Conservation (phyloP, 2,329 filamentous ascomycete genomes). For the Onygena corvina region DNA sequence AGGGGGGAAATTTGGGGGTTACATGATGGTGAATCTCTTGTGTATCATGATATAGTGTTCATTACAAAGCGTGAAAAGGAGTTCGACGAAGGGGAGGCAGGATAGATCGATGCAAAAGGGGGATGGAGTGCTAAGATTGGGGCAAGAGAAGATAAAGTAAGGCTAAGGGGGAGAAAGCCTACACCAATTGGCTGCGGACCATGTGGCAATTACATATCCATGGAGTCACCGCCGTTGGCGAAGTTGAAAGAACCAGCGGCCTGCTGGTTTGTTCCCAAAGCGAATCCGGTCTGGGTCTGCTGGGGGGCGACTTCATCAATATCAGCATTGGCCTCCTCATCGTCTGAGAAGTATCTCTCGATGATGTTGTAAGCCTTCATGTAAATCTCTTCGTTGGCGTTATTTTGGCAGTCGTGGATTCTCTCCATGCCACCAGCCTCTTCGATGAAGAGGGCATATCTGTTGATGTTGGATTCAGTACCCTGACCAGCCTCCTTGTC, state of each 20-base stretch:
- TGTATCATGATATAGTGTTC: conserved; percentile 28
- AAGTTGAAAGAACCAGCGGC: conserved; percentile 82
- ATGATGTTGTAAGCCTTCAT: conserved; percentile 99
- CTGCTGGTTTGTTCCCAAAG: conserved; percentile 50
- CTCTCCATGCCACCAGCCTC: conserved; percentile 99
- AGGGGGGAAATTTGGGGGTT: conserved; percentile 22
- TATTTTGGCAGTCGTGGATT: conserved; percentile 99
- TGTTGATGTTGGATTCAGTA: conserved; percentile 56
- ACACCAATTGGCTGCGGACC: not conserved
- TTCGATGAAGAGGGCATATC: conserved; percentile 95
- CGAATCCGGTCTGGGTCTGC: conserved; percentile 64
- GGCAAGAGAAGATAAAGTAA: conserved; percentile 7
- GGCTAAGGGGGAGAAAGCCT: not conserved
- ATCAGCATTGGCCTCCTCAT: conserved; percentile 68
- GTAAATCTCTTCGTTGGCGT: conserved; percentile 99
- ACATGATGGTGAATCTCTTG: conserved; percentile 40
- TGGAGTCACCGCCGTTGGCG: conserved; percentile 58
- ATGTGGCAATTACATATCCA: conserved; percentile 53
- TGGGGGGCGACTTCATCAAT: conserved; percentile 69
- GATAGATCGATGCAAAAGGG: not conserved
- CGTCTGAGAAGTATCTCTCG: conserved; percentile 99
- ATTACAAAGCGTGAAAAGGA: conserved; percentile 17
- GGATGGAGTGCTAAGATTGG: not conserved
- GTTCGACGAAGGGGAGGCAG: not conserved
- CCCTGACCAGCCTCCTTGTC: conserved; percentile 71